Evolutionary conservation across 306 rosid genomes (phyloP).

Genomic region (Ormosia semicastrata): DNA sequence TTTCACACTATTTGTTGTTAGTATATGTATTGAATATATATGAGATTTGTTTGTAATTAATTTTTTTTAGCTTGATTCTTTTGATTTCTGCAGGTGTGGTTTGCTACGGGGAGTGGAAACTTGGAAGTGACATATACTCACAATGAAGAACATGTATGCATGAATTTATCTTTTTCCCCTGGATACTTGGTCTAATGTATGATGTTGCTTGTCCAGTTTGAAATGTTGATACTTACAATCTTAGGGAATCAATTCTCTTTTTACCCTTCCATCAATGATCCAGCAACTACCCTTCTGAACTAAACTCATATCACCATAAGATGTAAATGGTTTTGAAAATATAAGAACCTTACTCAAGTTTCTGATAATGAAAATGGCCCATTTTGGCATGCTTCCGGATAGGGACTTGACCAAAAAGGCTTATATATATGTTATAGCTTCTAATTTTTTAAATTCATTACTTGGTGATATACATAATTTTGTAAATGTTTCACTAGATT

Average conservation of each 20-base stretch:
- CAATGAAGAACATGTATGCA: constrained; percentile 77
- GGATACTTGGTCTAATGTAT: neutral
- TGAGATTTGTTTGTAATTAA: neutral
- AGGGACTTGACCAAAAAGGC: neutral
- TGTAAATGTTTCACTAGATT: neutral
- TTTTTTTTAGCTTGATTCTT: neutral
- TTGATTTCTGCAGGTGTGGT: constrained; percentile 75
- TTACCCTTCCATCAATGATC: neutral
- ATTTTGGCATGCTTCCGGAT: neutral
- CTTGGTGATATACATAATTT: neutral
- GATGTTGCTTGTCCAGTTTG: neutral
- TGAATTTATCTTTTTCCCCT: constrained; percentile 3
- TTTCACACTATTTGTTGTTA: constrained; percentile 16
- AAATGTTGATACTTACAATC: neutral
- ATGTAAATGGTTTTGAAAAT: constrained; percentile 9
- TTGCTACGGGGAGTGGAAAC: constrained; percentile 81
- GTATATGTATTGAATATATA: neutral
- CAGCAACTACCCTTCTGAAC: neutral
- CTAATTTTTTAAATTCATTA: neutral
- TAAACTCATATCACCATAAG: neutral
- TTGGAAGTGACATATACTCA: constrained; percentile 92
- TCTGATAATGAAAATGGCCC: neutral
- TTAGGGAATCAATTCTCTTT: neutral
- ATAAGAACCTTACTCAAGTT: neutral
- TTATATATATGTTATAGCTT: neutral